phyloP scores from a whole-genome alignment of 1,284 basidiomycete species.

The Apiotrichum sp. region DNA sequence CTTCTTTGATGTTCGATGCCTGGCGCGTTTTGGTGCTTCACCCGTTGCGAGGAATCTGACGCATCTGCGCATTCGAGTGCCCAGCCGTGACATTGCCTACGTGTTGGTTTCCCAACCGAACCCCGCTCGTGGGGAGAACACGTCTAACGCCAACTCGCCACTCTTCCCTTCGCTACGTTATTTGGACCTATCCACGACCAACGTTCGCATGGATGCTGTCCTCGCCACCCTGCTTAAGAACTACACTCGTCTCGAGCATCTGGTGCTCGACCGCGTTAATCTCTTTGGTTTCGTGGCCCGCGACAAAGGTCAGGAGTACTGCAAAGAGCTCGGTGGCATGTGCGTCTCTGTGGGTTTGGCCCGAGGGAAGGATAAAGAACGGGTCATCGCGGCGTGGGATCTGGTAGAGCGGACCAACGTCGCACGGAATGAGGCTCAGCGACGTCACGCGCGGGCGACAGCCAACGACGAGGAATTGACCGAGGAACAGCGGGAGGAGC shows the following conservation, averaged over 20 bases:
- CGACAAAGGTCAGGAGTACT: slow-evolving; percentile 39
- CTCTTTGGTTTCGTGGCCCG: slow-evolving; percentile 45
- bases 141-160: not conserved
- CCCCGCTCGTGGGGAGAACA: slow-evolving; percentile 1
- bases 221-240: slow-evolving; percentile 33
- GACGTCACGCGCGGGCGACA: slow-evolving; percentile 2
- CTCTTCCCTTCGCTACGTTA: slow-evolving; percentile 42
- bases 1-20: slow-evolving; percentile 47
- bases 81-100: slow-evolving; percentile 40
- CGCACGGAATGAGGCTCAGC: slow-evolving; percentile 29
- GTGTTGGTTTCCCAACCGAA: slow-evolving; percentile 29
- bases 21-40: slow-evolving; percentile 40
- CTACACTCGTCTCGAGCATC: slow-evolving; percentile 39
- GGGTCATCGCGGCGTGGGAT: slow-evolving; percentile 41
- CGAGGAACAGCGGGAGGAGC: slow-evolving; percentile 12
- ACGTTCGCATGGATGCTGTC: slow-evolving; percentile 43
- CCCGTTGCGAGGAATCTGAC: slow-evolving; percentile 39
- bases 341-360: slow-evolving; percentile 38
- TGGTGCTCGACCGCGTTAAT: slow-evolving; percentile 47
- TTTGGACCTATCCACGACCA: slow-evolving; percentile 49
- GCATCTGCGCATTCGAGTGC: slow-evolving; percentile 45
- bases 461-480: slow-evolving; percentile 2
- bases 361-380: slow-evolving; percentile 42
- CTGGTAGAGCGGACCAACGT: slow-evolving; percentile 28
- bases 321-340: slow-evolving; percentile 38